Base-by-base conservation (phyloP, 257 asterid species). In the Nicotiana paniculata region DNA sequence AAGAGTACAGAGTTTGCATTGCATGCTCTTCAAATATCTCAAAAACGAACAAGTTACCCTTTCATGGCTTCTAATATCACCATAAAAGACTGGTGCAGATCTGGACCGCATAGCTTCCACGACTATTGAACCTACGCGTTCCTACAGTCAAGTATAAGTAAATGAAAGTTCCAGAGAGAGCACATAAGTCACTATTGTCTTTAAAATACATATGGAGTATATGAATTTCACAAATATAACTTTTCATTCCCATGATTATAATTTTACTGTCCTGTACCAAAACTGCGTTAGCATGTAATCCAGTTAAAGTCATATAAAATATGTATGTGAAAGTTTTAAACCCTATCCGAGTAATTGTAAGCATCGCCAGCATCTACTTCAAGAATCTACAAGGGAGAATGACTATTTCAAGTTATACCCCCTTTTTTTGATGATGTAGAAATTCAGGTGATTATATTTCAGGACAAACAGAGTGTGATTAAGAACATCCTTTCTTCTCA, bases 41-140 rank as follows among this genome's bases (percentile, higher is more conserved):
- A 46, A 35, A 43, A 79, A 28, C 66, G 32, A 86, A 58, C 16
- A 3, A 39, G 65, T 87, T 89, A 93, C 99, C 97, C 97, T 90
- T 81, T 96, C 98, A 80, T 96, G 99, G 82, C 93, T 90, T 88
- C 99, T 92, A 79, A 96, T 96, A 86, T 94, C 98, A 81, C 99
- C 98, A 85, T 92, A 77, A 86, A 95, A 96, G 62, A 90, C 89
- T 9, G 98, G 98, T 68, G 98, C 97, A 80, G 97, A 88, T 83
- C 87, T 88, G 81, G 98, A 96, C 76, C 91, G 88, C 97, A 96
- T 92, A 64, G 97, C 98, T 93, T 93, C 98, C 86, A 94, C 95
- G 39, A 82, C 84, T 6, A 90, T 86, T 26, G 91, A 88, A 33
- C 98, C 98, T 6, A 72, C 95, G 82, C 74, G 82, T 86, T 91